These are phyloP conservation scores for Nannochloropsis salina DNA, from an alignment of 108 stramenopile species.

Conservation along the genomic window DNA sequence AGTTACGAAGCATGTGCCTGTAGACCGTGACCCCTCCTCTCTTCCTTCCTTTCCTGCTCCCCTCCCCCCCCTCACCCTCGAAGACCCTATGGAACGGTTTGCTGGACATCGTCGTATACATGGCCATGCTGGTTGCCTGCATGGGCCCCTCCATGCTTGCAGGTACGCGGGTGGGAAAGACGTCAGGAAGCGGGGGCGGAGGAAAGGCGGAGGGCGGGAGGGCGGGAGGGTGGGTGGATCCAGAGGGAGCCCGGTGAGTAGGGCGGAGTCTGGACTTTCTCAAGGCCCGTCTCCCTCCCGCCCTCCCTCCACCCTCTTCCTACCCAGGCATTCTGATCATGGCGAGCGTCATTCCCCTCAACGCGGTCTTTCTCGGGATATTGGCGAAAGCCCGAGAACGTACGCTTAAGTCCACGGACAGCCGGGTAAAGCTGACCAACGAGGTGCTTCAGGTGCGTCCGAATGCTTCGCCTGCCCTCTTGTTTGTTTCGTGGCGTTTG, in stretches of 20 bases:
- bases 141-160: constrained; percentile 45
- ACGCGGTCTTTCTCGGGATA: constrained; percentile 41
- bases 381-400: constrained; percentile 31
- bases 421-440: constrained; percentile 51
- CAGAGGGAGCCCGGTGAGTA: neutral
- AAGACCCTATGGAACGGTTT: neutral
- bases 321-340: constrained; percentile 1
- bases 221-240: neutral
- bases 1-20: too few relatives aligned
- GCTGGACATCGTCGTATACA: constrained; percentile 40
- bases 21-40: neutral
- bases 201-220: neutral
- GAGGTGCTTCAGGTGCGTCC: constrained; percentile 48
- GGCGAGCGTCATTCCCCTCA: constrained; percentile 40
- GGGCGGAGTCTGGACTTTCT: neutral
- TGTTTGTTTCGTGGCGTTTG: too few relatives aligned
- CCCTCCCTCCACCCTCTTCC: neutral
- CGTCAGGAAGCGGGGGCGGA: neutral
- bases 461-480: too few relatives aligned
- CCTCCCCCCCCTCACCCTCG: neutral
- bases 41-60: neutral
- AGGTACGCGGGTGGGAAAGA: constrained; percentile 26
- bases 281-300: neutral
- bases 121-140: constrained; percentile 29
- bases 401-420: constrained; percentile 36